Base-by-base conservation (phyloP, 2,329 filamentous ascomycete species). In the Endocalyx cinctus region DNA sequence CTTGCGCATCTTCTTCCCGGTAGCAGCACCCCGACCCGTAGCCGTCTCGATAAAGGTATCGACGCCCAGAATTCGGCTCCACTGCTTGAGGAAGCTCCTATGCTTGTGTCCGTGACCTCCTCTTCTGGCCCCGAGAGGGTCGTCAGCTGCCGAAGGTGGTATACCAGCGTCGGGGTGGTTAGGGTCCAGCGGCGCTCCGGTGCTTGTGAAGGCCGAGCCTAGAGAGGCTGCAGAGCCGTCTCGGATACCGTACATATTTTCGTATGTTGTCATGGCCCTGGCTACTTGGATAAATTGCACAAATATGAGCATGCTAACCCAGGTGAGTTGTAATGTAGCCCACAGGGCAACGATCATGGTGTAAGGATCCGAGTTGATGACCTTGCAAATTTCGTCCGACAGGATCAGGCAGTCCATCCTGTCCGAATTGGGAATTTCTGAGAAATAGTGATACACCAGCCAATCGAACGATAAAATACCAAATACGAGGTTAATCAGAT, bases 301-400 rank as follows among this genome's bases (percentile, higher is more conserved):
- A 44, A 88, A 84, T 39, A 96, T 73, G 20, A 98, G 79, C 89
- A 98, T 97, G n/a, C 84, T 82, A 3, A 97, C 87, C 92, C 92
- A 98, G 14, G 87, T 83, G 19, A 96, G 74, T 60, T 98, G 94
- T 27, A 96, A 67, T 3, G 76, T 73, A 6, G 76, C 75, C 92
- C 92, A 98, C 17, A 86, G 64, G 10, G 77, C 76, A 14, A 95
- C 70, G 10, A 94, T 68, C 17, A 95, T 73, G 1, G 86, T 90
- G 57, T 90, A 95, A 0, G 87, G 72, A 55, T 97, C 90, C 31
- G 82, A 78, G 51, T 86, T 85, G 46, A 94, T 67, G 25, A 87
- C 67, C 29, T 74, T 71, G 69, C 92, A 98, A 7, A 96, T 63
- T 0, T 69, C 63, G 2, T 82, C 72, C n/a, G 83, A 78, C 25